phyloP scores from a whole-genome alignment of 805 yeast genomes.

The Metschnikowia shivogae region DNA sequence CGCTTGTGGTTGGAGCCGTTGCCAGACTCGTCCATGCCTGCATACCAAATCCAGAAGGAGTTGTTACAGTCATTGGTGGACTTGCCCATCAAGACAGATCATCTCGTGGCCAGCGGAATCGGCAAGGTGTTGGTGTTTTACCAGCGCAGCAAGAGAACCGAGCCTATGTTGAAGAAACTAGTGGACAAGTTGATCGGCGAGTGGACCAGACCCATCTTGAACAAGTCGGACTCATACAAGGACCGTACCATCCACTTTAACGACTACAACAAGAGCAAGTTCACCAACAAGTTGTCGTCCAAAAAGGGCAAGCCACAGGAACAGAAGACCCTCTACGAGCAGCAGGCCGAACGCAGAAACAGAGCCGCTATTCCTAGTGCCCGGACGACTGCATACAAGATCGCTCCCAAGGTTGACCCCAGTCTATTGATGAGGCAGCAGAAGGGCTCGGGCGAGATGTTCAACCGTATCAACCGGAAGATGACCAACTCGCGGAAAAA shows the following conservation, averaged over 20 bases:
- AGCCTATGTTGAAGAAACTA: slow-evolving; percentile 75
- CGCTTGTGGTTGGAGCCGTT: slow-evolving; percentile 97
- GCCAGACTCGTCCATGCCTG: slow-evolving; percentile 97
- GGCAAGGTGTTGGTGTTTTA: slow-evolving; percentile 93
- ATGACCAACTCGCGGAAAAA: slow-evolving; percentile 47
- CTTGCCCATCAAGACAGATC: slow-evolving; percentile 93
- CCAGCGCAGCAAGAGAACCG: slow-evolving; percentile 86
- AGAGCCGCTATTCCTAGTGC: slow-evolving; percentile 96
- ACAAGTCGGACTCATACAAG: slow-evolving; percentile 89
- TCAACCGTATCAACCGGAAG: slow-evolving; percentile 68
- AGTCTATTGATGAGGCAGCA: slow-evolving; percentile 42
- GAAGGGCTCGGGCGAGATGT: slow-evolving; percentile 68
- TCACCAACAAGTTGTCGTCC: slow-evolving; percentile 39
- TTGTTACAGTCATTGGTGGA: slow-evolving; percentile 68
- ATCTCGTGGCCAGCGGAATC: slow-evolving; percentile 87
- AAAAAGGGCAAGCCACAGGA: slow-evolving; percentile 29
- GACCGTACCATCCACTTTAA: slow-evolving; percentile 72
- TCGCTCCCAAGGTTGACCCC: slow-evolving; percentile 78
- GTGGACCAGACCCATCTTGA: slow-evolving; percentile 98
- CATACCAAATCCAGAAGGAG: slow-evolving; percentile 90
- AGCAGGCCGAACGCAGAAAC: slow-evolving; percentile 84
- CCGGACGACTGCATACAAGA: slow-evolving; percentile 79
- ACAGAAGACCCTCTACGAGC: slow-evolving; percentile 70
- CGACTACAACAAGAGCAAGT: slow-evolving; percentile 60
- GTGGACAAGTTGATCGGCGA: slow-evolving; percentile 92